Evolutionary conservation across 2,329 filamentous ascomycete genomes (phyloP).

Genomic region (Colletotrichum lindemuthianum): DNA sequence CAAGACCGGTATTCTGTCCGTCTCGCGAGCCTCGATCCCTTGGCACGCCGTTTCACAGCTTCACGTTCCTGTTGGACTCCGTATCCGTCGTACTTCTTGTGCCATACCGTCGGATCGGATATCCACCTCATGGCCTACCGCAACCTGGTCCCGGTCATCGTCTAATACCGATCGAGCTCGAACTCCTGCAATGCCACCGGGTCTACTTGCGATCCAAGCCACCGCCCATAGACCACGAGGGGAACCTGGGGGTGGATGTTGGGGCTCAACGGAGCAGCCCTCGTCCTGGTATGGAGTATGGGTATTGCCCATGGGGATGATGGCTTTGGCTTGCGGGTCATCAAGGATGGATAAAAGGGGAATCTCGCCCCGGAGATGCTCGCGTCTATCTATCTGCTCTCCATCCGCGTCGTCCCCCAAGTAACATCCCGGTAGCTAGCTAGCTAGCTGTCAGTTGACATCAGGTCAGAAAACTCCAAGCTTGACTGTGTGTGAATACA

Average conservation of each 20-base stretch:
- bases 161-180: too few species aligned
- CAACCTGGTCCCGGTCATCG: too few species aligned
- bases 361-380: conserved; percentile 3
- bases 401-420: conserved; percentile 10
- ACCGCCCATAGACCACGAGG: neutral
- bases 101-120: too few species aligned
- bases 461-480: too few species aligned
- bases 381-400: too few species aligned
- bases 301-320: conserved; percentile 13
- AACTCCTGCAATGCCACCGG: neutral
- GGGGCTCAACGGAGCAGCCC: conserved; percentile 13
- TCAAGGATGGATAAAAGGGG: conserved; percentile 20
- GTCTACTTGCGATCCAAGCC: conserved; percentile 7
- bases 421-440: neutral
- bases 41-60: too few species aligned
- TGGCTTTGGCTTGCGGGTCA: neutral
- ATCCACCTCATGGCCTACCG: too few species aligned
- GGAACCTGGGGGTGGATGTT: conserved; percentile 20
- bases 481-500: too few species aligned
- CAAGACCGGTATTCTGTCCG: conserved; percentile 24
- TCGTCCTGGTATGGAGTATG: neutral
- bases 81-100: too few species aligned
- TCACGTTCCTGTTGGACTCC: too few species aligned
- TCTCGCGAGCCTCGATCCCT: neutral
- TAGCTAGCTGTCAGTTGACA: too few species aligned